Base-by-base conservation (phyloP, 2,329 filamentous ascomycete genomes). In the Beauveria rudraprayagi region DNA sequence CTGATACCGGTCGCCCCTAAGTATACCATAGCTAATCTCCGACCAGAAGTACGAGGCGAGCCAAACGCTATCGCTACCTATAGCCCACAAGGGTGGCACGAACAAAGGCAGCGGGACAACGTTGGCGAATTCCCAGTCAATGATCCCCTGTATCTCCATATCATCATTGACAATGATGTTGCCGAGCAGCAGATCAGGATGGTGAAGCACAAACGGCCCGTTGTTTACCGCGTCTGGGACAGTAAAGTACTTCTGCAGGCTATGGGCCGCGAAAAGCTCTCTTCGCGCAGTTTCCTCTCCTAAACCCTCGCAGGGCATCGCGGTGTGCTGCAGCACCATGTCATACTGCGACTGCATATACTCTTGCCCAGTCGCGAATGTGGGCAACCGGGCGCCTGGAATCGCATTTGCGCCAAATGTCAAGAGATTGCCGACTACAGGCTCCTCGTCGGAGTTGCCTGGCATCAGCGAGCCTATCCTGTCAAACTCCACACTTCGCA, bases 91-190 rank as follows among this genome's bases (percentile, higher is more conserved):
- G n/a, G 64, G 62, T 3, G 65, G 56, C 7, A 34, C 28, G 41
- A 47, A 54, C 4, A 62, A 28, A 10, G 34, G 54, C 17, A 48
- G 17, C 6, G 61, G 61, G n/a, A 62, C 43, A 19, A 47, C n/a
- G 22, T 43, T 19, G 5, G 65, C 16, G 50, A 66, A 71, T 57
- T 70, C 68, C 69, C 68, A 70, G 59, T 70, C 69, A 54, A 70
- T 66, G 22, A 70, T 65, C n/a, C 62, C 66, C 17, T 55, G 61
- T 19, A 71, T 67, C 3, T 50, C 59, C 2, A 69, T 34, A 8
- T 65, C 47, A 1, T 65, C 57, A 28, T 70, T 66, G 14, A 71
- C 67, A 34, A 71, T 62, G 17, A 68, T 68, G 60, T 70, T 70
- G 26, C 53, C 47, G 34, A 61, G 52, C 30, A 65, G 61, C 1